phyloP scores from a whole-genome alignment of 805 yeast species.

The Isabelozyma heimii region DNA sequence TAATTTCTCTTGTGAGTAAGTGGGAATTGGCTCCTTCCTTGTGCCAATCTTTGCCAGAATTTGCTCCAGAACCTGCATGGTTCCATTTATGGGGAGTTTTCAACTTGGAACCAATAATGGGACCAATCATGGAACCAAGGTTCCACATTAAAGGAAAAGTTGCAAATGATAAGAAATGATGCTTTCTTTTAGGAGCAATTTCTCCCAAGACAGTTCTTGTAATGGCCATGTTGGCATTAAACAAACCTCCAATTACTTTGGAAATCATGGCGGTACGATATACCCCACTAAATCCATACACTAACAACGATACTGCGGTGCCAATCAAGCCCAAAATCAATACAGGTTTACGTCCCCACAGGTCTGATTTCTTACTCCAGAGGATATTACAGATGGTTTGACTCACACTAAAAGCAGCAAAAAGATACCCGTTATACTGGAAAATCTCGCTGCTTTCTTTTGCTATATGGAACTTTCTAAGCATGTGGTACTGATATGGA shows the following conservation, averaged over 20 bases:
- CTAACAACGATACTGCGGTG: slow-evolving; percentile 42
- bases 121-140: slow-evolving; percentile 60
- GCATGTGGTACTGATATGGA: slow-evolving; percentile 65
- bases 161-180: slow-evolving; percentile 62
- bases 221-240: slow-evolving; percentile 60
- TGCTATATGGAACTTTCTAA: slow-evolving; percentile 52
- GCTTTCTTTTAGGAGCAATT: slow-evolving; percentile 51
- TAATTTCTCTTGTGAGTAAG: slow-evolving; percentile 6
- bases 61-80: no score
- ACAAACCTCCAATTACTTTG: slow-evolving; percentile 51
- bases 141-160: slow-evolving; percentile 62
- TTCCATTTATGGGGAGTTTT: no score
- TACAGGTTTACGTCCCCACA: slow-evolving; percentile 55
- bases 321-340: slow-evolving; percentile 52
- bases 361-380: slow-evolving; percentile 60
- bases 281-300: slow-evolving; percentile 53
- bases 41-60: no score
- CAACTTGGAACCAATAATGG: slow-evolving; percentile 42
- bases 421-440: slow-evolving; percentile 59
- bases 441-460: slow-evolving; percentile 56
- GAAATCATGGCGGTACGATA: slow-evolving; percentile 56
- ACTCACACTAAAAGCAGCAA: slow-evolving; percentile 59
- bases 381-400: slow-evolving; percentile 56
- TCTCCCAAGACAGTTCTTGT: slow-evolving; percentile 62
- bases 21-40: neutral